These are phyloP conservation scores for Mortierella sp. DNA, from an alignment of 371 early-diverging fungal genomes.

Conservation along the genomic window DNA sequence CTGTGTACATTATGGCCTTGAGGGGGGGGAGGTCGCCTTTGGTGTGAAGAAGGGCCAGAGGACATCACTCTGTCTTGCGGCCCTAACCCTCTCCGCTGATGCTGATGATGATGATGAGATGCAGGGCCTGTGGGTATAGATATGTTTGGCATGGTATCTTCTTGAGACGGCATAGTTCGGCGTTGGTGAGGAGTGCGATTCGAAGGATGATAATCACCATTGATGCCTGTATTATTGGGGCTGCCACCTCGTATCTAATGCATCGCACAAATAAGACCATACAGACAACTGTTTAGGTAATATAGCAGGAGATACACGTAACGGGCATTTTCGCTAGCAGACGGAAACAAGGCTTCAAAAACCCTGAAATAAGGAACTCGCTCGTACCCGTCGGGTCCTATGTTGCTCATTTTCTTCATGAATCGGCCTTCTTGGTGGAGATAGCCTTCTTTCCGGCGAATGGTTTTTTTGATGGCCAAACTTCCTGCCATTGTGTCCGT, in stretches of 20 bases:
- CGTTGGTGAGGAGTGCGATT: slow-evolving; percentile 2
- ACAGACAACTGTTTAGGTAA: not conserved
- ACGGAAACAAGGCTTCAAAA: not conserved
- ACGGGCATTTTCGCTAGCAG: not conserved
- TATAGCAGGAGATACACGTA: not conserved
- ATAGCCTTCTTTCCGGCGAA: not conserved
- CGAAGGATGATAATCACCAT: not conserved
- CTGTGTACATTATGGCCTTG: too few relatives aligned
- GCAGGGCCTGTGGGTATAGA: not conserved
- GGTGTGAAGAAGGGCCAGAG: too few relatives aligned
- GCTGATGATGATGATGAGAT: too few relatives aligned
- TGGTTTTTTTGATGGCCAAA: too few relatives aligned
- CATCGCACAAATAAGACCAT: too few relatives aligned
- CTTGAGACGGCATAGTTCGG: slow-evolving; percentile 14
- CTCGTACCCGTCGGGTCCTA: slow-evolving; percentile 15
- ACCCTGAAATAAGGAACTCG: not conserved
- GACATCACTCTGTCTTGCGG: not conserved
- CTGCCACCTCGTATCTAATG: slow-evolving; percentile 14
- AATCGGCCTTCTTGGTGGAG: slow-evolving; percentile 9
- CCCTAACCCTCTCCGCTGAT: not conserved
- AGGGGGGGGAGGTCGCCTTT: too few relatives aligned
- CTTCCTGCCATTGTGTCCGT: too few relatives aligned
- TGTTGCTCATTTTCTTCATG: slow-evolving; percentile 10
- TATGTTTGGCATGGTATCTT: not conserved
- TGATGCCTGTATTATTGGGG: slow-evolving; percentile 2